Evolutionary conservation across 2,329 filamentous ascomycete species (phyloP), one percentile per base, ranked within the genome.

Genomic region (Macrophomina tecta): DNA sequence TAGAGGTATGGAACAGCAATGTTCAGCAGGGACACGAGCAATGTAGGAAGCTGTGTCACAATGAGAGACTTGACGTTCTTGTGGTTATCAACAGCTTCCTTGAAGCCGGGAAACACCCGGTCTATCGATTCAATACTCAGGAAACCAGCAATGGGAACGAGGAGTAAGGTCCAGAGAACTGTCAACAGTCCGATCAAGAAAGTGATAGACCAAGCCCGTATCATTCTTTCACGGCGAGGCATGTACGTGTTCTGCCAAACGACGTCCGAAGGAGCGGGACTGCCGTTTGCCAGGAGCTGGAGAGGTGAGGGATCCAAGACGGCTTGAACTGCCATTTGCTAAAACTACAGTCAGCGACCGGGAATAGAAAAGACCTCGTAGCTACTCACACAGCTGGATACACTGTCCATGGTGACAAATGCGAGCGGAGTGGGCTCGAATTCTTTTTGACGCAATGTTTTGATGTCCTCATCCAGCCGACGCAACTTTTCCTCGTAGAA

Each of bases 381-480:
- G 9, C 51, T 53, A 55, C 62, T 46, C 46, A 65, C 62, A 70
- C 87, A 88, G 23, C 94, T 90, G 14, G 94, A 92, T 60, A 97
- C 95, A 3, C 93, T 95, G 80, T 97, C 92, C 93, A 99, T 96
- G 0, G 95, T 98, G 46, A 99, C 92, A 77, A 99, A 97, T 0
- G 96, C 96, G 68, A 96, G 86, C 58, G 94, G 90, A 0, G 90
- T 94, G 0, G 95, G 85, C 5, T 85, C 82, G 73, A 93, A 98
- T 3, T 91, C 86, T 76, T 92, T 91, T 73, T 88, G 87, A 34
- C 95, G 88, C 11, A 93, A 87, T 7, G 80, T 79, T 7, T 80
- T 78, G 61, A 99, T 92, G 70, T 89, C 85, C 58, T 92, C 90
- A 71, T 99, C 94, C 2, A 96, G 78, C 16, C 86, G 85, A 32